phyloP scores from a whole-genome alignment of 164 flowering plant species.

The Warburgia ugandensis region DNA sequence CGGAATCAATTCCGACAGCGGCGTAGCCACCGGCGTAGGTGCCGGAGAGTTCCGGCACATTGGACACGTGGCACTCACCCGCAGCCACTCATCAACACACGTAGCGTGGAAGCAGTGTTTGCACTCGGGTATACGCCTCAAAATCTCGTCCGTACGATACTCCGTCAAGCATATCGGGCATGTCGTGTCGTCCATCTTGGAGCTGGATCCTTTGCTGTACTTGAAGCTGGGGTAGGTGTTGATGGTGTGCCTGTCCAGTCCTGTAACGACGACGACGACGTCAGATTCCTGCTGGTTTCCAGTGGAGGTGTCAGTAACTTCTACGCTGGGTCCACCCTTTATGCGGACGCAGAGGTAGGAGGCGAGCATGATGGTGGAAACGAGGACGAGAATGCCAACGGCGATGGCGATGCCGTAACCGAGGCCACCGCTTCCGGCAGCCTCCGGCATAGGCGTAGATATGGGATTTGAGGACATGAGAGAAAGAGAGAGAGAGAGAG shows the following conservation, averaged over 20 bases:
- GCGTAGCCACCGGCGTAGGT: conserved; percentile 26
- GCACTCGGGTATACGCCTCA: conserved; percentile 49
- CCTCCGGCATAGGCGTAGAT: conserved; percentile 10
- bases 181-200: conserved; percentile 30
- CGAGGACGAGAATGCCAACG: conserved; percentile 47
- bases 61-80: conserved; percentile 49
- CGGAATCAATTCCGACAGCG: conserved; percentile 43
- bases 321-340: conserved; percentile 10
- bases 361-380: conserved; percentile 51
- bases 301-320: conserved; percentile 1
- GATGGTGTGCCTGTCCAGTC: conserved; percentile 48
- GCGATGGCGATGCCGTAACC: conserved; percentile 56
- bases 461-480: conserved; percentile 13
- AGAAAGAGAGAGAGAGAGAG: conserved; percentile 4
- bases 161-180: conserved; percentile 57
- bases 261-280: not conserved
- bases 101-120: conserved; percentile 48
- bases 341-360: conserved; percentile 44
- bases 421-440: conserved; percentile 36
- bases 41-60: conserved; percentile 49
- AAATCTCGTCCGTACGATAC: conserved; percentile 30
- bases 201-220: conserved; percentile 47
- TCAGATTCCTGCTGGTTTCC: conserved; percentile 13
- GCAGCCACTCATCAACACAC: conserved; percentile 62
- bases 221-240: conserved; percentile 52